These are phyloP conservation scores for Calonectria pseudoreteaudii DNA, from an alignment of 2,329 filamentous ascomycete species.

Conservation along the genomic window DNA sequence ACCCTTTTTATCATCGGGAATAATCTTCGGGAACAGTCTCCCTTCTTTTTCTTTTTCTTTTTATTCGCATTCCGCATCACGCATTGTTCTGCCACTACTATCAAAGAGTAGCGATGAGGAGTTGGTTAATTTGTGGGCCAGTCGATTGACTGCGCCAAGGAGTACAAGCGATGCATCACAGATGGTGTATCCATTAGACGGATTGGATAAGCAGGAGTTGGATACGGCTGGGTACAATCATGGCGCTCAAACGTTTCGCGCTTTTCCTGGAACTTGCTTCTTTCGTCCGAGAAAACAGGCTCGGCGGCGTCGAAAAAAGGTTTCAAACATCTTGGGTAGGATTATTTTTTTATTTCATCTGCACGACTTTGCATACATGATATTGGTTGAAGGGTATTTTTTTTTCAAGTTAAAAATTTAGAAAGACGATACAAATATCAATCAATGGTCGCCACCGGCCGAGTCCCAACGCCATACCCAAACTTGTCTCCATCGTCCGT, in stretches of 20 bases:
- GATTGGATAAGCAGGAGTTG: constrained; percentile 14
- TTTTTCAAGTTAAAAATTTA: constrained; percentile 6
- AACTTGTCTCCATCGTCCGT: neutral
- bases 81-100: neutral
- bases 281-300: constrained; percentile 1
- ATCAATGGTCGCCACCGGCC: constrained; percentile 16
- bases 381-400: neutral
- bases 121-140: constrained; percentile 3
- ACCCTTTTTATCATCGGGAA: neutral
- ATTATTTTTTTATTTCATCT: constrained; percentile 1
- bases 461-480: constrained; percentile 15
- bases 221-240: constrained; percentile 5
- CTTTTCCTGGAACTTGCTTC: constrained; percentile 9
- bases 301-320: constrained; percentile 16
- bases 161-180: neutral
- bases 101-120: constrained; percentile 3
- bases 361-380: neutral
- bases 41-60: neutral
- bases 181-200: constrained; percentile 3
- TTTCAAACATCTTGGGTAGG: neutral
- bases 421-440: constrained; percentile 13
- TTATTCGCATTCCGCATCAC: neutral
- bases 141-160: neutral
- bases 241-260: constrained; percentile 8
- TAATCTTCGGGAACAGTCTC: neutral